Conservation (phyloP, 108 stramenopile species). For the Nitzschia palea region DNA sequence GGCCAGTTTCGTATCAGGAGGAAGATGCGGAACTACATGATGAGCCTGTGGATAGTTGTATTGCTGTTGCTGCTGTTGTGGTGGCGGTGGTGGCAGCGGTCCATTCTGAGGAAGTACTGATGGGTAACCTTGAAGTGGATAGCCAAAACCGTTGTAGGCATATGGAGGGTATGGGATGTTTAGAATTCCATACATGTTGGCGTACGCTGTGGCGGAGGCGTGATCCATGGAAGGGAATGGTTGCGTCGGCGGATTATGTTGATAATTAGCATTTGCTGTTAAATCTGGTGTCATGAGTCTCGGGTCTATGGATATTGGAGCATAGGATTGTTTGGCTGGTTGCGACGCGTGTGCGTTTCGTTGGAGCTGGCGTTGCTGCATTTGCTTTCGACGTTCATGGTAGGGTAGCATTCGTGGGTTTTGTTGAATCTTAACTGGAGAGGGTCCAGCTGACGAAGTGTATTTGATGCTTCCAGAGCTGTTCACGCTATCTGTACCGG, state of each 20-base stretch:
- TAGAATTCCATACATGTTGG: slow-evolving; percentile 25
- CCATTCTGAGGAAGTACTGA: slow-evolving; percentile 4
- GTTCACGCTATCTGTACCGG: slow-evolving; percentile 36
- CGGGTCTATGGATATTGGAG: background rate
- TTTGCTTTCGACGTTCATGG: slow-evolving; percentile 47
- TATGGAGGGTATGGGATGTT: background rate
- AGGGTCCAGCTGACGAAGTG: slow-evolving; percentile 7
- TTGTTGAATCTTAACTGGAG: background rate
- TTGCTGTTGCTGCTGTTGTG: slow-evolving; percentile 28
- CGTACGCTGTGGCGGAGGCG: background rate
- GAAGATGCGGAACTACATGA: too few species aligned
- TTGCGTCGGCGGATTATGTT: background rate
- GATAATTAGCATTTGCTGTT: background rate
- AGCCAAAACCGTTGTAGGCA: background rate
- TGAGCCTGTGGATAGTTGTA: slow-evolving; percentile 1
- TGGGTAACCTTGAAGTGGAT: slow-evolving; percentile 19
- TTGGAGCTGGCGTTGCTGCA: slow-evolving; percentile 35
- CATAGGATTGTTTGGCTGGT: slow-evolving; percentile 24
- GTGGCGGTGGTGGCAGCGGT: slow-evolving; percentile 7
- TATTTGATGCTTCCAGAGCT: slow-evolving; percentile 37
- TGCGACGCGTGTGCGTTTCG: slow-evolving; percentile 23
- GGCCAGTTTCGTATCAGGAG: too few species aligned
- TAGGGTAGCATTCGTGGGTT: slow-evolving; percentile 55
- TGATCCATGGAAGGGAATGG: slow-evolving; percentile 16
- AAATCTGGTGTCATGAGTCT: background rate